Evolutionary conservation across 164 flowering plant species (phyloP).

Genomic region (Macadamia integrifolia): DNA sequence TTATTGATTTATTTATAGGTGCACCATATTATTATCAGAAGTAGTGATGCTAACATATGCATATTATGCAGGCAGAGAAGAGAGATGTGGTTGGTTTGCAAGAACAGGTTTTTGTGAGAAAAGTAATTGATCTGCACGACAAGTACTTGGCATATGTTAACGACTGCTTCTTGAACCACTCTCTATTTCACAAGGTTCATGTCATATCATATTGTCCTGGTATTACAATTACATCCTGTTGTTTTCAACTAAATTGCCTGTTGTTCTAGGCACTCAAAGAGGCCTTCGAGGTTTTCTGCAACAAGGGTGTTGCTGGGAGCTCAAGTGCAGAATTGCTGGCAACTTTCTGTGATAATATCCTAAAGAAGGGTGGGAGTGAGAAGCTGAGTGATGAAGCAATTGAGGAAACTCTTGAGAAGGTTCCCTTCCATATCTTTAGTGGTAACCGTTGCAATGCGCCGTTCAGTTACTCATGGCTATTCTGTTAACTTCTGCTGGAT

Average conservation of each 20-base stretch:
- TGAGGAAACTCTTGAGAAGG: slow-evolving; percentile 72
- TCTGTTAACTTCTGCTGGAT: background rate
- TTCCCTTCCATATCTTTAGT: slow-evolving; percentile 1
- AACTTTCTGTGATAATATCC: slow-evolving; percentile 74
- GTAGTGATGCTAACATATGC: background rate
- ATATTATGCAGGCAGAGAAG: slow-evolving; percentile 48
- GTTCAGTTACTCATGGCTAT: background rate
- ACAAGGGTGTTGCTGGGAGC: slow-evolving; percentile 74
- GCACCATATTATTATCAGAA: background rate
- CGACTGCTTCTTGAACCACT: slow-evolving; percentile 58
- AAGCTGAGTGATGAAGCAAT: slow-evolving; percentile 67
- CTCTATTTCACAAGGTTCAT: slow-evolving; percentile 78
- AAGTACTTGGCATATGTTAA: slow-evolving; percentile 62
- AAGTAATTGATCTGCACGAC: slow-evolving; percentile 74
- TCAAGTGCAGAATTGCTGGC: slow-evolving; percentile 76
- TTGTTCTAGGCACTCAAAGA: slow-evolving; percentile 59
- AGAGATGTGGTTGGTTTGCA: slow-evolving; percentile 53
- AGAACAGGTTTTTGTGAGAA: slow-evolving; percentile 77
- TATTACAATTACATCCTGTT: background rate
- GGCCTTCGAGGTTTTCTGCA: slow-evolving; percentile 75
- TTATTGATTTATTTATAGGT: background rate
- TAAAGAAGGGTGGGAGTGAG: slow-evolving; percentile 80
- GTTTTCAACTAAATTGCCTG: background rate
- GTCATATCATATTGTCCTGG: background rate
- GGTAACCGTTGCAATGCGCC: background rate